Conservation (phyloP, 495 filamentous ascomycete species). For the Podospora appendiculata region DNA sequence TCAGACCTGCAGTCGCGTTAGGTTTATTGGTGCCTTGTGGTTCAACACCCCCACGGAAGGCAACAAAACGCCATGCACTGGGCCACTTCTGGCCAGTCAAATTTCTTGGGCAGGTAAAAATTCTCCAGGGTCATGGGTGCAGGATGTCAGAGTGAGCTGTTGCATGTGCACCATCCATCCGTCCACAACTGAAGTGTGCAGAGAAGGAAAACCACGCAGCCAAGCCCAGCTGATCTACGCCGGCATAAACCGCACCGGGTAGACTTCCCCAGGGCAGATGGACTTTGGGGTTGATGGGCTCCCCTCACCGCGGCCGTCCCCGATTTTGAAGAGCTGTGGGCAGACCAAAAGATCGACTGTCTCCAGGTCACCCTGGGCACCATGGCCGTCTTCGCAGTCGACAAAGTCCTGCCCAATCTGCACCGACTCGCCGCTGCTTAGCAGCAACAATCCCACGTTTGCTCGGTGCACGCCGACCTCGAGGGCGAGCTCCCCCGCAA, state of each 20-base stretch:
- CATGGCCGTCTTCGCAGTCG: conserved; percentile 17
- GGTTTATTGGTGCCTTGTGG: background rate
- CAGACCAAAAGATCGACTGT: conserved; percentile 12
- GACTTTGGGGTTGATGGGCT: background rate
- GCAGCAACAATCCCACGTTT: conserved; percentile 2
- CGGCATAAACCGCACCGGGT: background rate
- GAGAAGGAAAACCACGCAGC: background rate
- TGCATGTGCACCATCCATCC: too few relatives aligned
- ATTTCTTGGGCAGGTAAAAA: background rate
- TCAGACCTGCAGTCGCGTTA: too few relatives aligned
- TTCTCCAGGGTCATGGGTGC: background rate
- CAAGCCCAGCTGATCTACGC: background rate
- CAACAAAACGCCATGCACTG: background rate
- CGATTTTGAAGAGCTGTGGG: conserved; percentile 13
- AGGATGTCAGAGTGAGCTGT: background rate
- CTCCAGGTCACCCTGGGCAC: background rate
- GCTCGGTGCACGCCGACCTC: conserved; percentile 14
- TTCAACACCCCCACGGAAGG: background rate
- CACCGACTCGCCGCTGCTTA: conserved; percentile 4
- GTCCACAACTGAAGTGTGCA: background rate
- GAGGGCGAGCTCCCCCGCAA: conserved; percentile 11
- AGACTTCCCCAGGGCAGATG: conserved; percentile 14
- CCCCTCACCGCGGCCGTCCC: conserved; percentile 7
- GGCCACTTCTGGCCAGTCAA: background rate
- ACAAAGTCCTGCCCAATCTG: conserved; percentile 14